Evolutionary conservation across 1,284 basidiomycete genomes (phyloP).

Genomic region (Ceratobasidium sp.): DNA sequence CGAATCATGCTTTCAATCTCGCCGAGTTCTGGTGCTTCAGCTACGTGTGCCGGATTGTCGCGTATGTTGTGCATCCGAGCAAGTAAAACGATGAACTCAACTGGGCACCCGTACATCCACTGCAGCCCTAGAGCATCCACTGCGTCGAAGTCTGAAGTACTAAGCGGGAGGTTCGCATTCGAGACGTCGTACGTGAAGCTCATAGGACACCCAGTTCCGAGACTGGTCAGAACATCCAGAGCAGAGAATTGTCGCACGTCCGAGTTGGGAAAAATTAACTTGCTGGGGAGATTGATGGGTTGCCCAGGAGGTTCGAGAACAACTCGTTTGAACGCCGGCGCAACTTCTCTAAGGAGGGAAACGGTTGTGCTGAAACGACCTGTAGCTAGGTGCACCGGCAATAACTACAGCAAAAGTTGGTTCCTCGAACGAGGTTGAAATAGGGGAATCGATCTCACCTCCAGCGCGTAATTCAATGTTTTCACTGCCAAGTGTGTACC

Average conservation of each 20-base stretch:
- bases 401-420: background rate
- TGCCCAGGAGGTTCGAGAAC: slow-evolving; percentile 22
- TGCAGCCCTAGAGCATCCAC: slow-evolving; percentile 23
- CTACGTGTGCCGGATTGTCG: background rate
- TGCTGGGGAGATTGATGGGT: slow-evolving; percentile 31
- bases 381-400: slow-evolving; percentile 16
- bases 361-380: slow-evolving; percentile 10
- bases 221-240: slow-evolving; percentile 31
- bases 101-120: slow-evolving; percentile 30
- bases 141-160: background rate
- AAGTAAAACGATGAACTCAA: slow-evolving; percentile 12
- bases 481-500: slow-evolving; percentile 12
- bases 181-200: slow-evolving; percentile 29
- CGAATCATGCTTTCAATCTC: slow-evolving; percentile 23
- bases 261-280: background rate
- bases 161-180: background rate
- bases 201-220: slow-evolving; percentile 26
- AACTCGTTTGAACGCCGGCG: slow-evolving; percentile 21
- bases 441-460: background rate
- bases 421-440: background rate
- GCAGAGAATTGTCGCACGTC: slow-evolving; percentile 25
- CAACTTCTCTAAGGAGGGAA: slow-evolving; percentile 9
- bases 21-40: background rate
- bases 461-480: slow-evolving; percentile 19
- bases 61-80: slow-evolving; percentile 37